A percentile compares a stretch with the other conserved stretches of the same genome.
Evolutionary conservation across 2,329 filamentous ascomycete genomes (phyloP).

Genomic region (Huntiella savannae): DNA sequence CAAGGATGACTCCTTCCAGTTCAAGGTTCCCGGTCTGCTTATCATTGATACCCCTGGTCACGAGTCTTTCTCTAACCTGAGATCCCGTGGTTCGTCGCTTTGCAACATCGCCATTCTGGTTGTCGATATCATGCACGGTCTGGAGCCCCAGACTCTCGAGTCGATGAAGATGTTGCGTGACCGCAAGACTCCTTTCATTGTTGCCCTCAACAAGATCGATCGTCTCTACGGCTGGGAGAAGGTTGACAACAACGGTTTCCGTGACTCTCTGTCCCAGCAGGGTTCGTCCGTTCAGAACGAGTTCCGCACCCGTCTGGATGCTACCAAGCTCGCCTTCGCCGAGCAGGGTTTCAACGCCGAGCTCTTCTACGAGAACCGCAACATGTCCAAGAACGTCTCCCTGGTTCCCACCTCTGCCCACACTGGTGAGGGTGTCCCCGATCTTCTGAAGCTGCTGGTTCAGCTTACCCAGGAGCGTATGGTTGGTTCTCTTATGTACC

Average conservation of each 20-base stretch:
- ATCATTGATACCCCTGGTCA: conserved; percentile 97
- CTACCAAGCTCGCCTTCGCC: conserved; percentile 83
- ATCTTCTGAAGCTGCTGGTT: conserved; percentile 91
- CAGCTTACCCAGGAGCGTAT: conserved; percentile 92
- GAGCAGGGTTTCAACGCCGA: conserved; percentile 98
- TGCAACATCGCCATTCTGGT: conserved; percentile 99
- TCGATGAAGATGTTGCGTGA: conserved; percentile 90
- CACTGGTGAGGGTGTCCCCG: conserved; percentile 96
- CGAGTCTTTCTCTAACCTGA: conserved; percentile 98
- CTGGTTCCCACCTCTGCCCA: conserved; percentile 91
- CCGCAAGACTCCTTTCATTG: conserved; percentile 91
- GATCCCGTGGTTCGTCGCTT: conserved; percentile 89
- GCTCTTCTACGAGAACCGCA: conserved; percentile 95
- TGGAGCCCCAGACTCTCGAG: conserved; percentile 91
- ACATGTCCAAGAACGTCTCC: conserved; percentile 86
- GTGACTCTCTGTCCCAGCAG: conserved; percentile 75
- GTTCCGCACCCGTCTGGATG: conserved; percentile 73
- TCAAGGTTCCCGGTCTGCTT: conserved; percentile 91
- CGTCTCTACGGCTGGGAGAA: conserved; percentile 98
- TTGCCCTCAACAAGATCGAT: conserved; percentile 98
- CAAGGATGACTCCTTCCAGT: conserved; percentile 72
- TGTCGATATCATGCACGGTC: conserved; percentile 98
- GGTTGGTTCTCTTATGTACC: conserved; percentile 93
- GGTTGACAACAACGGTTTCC: conserved; percentile 96
- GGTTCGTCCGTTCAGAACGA: conserved; percentile 87